Percentiles rank a stretch among this genome's conserved stretches.
These are phyloP conservation scores for Choanephora cucurbitarum DNA, from an alignment of 371 early-diverging fungal species.

Conservation along the genomic window DNA sequence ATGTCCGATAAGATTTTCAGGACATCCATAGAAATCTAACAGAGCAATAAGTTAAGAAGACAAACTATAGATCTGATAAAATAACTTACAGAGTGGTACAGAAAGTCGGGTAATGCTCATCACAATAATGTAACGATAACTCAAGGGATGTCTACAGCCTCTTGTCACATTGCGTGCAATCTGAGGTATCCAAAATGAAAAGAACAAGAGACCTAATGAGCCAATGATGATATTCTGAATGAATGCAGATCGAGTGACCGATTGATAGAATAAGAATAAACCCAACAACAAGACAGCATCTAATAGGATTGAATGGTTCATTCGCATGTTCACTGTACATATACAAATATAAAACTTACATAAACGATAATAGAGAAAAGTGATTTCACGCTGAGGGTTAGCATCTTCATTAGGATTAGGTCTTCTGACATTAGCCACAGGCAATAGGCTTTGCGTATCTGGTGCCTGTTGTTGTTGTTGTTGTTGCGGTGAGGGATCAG, in stretches of 20 bases:
- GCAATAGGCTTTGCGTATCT: conserved; percentile 14
- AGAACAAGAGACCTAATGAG: conserved; percentile 52
- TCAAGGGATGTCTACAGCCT: conserved; percentile 64
- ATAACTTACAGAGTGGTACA: conserved; percentile 60
- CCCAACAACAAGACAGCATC: conserved; percentile 64
- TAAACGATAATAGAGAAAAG: conserved; percentile 24
- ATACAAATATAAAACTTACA: conserved; percentile 15
- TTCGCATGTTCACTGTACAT: not conserved
- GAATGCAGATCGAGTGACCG: conserved; percentile 56
- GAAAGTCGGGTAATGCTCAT: conserved; percentile 64
- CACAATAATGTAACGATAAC: conserved; percentile 60
- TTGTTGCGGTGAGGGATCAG: conserved; percentile 20
- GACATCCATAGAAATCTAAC: conserved; percentile 66
- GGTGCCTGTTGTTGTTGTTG: conserved; percentile 4
- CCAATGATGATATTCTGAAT: conserved; percentile 53
- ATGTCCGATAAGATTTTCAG: conserved; percentile 56
- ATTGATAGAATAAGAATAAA: conserved; percentile 66
- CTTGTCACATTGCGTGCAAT: conserved; percentile 66
- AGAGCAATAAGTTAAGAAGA: too few relatives aligned
- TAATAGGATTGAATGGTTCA: not conserved
- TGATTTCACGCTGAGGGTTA: conserved; percentile 25
- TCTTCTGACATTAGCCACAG: conserved; percentile 19
- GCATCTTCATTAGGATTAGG: conserved; percentile 18
- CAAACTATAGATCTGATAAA: not conserved
- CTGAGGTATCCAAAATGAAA: conserved; percentile 85